A percentile compares a stretch with the other conserved stretches of the same genome.
These are phyloP conservation scores for Agastache rugosa DNA, from an alignment of 257 asterid species.

Conservation along the genomic window DNA sequence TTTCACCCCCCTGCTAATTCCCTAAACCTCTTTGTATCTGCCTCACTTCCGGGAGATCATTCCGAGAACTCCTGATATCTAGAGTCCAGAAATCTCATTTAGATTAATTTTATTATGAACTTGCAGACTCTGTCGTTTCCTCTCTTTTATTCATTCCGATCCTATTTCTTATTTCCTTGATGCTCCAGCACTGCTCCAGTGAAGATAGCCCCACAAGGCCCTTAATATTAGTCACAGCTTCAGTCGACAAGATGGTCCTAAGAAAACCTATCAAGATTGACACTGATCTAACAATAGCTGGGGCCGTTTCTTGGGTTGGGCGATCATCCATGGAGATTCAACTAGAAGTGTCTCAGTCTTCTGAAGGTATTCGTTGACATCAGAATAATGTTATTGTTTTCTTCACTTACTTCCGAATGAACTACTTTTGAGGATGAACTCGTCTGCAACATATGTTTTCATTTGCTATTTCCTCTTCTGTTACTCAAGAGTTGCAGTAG, in stretches of 20 bases:
- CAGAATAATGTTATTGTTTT: neutral
- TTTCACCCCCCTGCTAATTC: neutral
- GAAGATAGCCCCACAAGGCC: constrained; percentile 77
- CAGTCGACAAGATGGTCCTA: constrained; percentile 89
- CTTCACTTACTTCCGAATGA: too few species aligned
- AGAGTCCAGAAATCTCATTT: neutral
- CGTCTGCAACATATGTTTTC: too few species aligned
- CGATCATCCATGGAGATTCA: constrained; percentile 94
- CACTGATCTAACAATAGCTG: constrained; percentile 66
- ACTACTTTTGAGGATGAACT: too few species aligned
- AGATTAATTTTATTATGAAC: neutral
- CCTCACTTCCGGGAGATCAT: too few species aligned
- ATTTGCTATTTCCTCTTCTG: too few species aligned
- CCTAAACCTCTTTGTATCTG: neutral
- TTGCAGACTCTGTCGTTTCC: neutral
- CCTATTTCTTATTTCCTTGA: constrained; percentile 2
- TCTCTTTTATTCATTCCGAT: neutral
- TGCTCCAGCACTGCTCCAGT: constrained; percentile 74
- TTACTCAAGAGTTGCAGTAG: too few species aligned
- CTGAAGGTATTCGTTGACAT: constrained; percentile 54
- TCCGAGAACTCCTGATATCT: too few species aligned
- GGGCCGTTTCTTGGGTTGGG: constrained; percentile 97
- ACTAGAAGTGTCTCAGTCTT: constrained; percentile 74
- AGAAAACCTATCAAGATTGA: constrained; percentile 74
- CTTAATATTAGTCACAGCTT: constrained; percentile 81